Evolutionary conservation across 352 stramenopile species (phyloP).

Genomic region (Phytophthora gonapodyides): DNA sequence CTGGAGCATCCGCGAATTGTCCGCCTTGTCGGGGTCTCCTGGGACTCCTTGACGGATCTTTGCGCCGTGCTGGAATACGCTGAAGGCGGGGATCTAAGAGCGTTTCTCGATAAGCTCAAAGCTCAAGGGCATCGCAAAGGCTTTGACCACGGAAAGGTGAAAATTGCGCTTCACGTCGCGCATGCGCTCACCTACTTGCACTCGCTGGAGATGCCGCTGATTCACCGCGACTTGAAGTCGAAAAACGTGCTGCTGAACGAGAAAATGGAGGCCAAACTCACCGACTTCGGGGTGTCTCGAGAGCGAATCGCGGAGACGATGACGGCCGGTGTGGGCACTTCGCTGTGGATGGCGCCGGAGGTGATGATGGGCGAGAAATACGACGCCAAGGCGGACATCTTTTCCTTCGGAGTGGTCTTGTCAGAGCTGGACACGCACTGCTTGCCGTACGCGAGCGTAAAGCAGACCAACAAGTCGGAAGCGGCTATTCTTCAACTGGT

Average conservation of each 20-base stretch:
- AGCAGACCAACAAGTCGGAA: slow-evolving; percentile 24
- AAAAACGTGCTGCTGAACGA: slow-evolving; percentile 54
- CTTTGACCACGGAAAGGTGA: slow-evolving; percentile 34
- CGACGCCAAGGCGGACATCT: slow-evolving; percentile 45
- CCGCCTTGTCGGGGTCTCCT: slow-evolving; percentile 42
- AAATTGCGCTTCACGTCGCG: slow-evolving; percentile 40
- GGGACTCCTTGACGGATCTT: slow-evolving; percentile 45
- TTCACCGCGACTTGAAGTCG: slow-evolving; percentile 70
- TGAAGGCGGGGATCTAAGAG: slow-evolving; percentile 42
- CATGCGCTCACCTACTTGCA: slow-evolving; percentile 53
- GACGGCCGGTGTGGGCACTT: slow-evolving; percentile 34
- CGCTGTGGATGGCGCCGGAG: slow-evolving; percentile 38
- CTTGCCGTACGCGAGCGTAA: slow-evolving; percentile 32
- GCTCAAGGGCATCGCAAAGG: slow-evolving; percentile 8
- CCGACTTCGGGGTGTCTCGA: slow-evolving; percentile 40
- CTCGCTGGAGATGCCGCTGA: slow-evolving; percentile 35
- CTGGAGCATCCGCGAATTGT: slow-evolving; percentile 50
- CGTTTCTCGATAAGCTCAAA: slow-evolving; percentile 26
- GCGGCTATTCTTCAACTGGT: slow-evolving; percentile 50
- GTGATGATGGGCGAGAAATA: slow-evolving; percentile 36
- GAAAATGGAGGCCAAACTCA: slow-evolving; percentile 40
- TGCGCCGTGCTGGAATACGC: slow-evolving; percentile 48
- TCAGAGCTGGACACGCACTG: slow-evolving; percentile 48
- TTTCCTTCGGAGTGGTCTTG: slow-evolving; percentile 54
- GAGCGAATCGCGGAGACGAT: slow-evolving; percentile 17